A percentile compares a stretch with the other conserved stretches of the same genome.
These are phyloP conservation scores for Termitomyces eurrhizus DNA, from an alignment of 768 basidiomycete species.

Conservation along the genomic window DNA sequence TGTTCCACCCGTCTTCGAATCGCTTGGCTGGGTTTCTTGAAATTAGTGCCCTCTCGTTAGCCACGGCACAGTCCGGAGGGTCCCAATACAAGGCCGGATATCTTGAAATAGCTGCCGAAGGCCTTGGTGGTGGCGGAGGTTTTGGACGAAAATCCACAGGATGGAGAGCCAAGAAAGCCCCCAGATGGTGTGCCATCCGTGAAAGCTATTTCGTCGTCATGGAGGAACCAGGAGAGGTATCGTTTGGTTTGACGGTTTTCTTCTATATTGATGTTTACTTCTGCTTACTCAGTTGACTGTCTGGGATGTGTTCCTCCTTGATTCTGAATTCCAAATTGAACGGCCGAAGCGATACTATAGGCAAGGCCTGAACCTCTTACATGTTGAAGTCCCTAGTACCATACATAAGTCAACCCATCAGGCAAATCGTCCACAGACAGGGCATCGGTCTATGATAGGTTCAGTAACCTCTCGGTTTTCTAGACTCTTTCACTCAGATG, in stretches of 20 bases:
- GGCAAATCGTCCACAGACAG: conserved; percentile 19
- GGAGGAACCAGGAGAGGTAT: conserved; percentile 82
- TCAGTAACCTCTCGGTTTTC: conserved; percentile 48
- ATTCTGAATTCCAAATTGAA: conserved; percentile 84
- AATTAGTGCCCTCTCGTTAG: conserved; percentile 81
- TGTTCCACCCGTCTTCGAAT: conserved; percentile 94
- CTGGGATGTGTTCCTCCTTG: conserved; percentile 93
- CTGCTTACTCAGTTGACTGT: conserved; percentile 62
- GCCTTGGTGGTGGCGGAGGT: conserved; percentile 49
- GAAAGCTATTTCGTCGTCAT: conserved; percentile 89
- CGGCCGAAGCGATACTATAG: conserved; percentile 89
- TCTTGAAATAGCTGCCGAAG: conserved; percentile 54
- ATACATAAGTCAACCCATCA: conserved; percentile 4
- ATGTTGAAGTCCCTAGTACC: conserved; percentile 24
- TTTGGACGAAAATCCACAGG: conserved; percentile 65
- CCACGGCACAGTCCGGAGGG: conserved; percentile 77
- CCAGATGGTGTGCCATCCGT: conserved; percentile 87
- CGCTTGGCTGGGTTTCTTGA: conserved; percentile 89
- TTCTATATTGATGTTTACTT: neutral
- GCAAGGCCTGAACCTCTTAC: conserved; percentile 71
- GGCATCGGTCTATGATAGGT: conserved; percentile 38
- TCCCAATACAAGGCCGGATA: conserved; percentile 90
- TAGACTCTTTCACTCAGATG: conserved; percentile 36
- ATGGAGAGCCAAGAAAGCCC: conserved; percentile 57
- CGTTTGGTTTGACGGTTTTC: conserved; percentile 1